Percentiles rank a stretch among this genome's conserved stretches.
phyloP scores from a whole-genome alignment of 2,329 filamentous ascomycete genomes.

The Sphaerostilbella broomeana region DNA sequence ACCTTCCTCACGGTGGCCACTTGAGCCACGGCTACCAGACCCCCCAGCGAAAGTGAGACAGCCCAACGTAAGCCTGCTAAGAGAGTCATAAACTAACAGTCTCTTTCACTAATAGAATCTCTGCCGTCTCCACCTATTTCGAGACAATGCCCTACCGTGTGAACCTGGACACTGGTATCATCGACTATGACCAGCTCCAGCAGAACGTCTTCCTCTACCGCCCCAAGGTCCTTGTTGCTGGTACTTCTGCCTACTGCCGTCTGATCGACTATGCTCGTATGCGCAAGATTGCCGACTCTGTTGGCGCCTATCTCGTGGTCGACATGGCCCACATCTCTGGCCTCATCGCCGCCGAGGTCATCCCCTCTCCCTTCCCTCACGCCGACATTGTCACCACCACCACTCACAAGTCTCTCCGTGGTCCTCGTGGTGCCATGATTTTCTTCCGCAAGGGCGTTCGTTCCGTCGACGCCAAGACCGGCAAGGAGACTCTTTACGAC shows the following conservation, averaged over 20 bases:
- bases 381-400: conserved; percentile 98
- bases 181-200: conserved; percentile 91
- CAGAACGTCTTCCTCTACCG: conserved; percentile 88
- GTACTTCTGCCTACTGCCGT: conserved; percentile 96
- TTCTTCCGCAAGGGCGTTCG: conserved; percentile 98
- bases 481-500: conserved; percentile 85
- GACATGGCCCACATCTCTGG: conserved; percentile 99
- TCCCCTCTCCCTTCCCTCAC: conserved; percentile 85
- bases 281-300: conserved; percentile 89
- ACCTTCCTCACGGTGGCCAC: conserved; percentile 90
- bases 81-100: conserved; percentile 1
- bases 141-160: conserved; percentile 97
- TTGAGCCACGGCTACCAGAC: conserved; percentile 97
- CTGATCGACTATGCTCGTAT: conserved; percentile 95
- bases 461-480: conserved; percentile 81
- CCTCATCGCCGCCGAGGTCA: conserved; percentile 85
- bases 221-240: conserved; percentile 92
- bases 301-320: conserved; percentile 89
- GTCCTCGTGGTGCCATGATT: conserved; percentile 98
- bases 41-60: conserved; percentile 71
- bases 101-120: conserved; percentile 57
- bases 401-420: conserved; percentile 97
- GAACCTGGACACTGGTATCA: conserved; percentile 82
- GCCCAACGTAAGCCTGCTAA: background rate
- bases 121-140: conserved; percentile 96